A percentile compares a stretch with the other conserved stretches of the same genome.
These are phyloP conservation scores for Daedalea quercina DNA, from an alignment of 768 basidiomycete species.

Conservation along the genomic window DNA sequence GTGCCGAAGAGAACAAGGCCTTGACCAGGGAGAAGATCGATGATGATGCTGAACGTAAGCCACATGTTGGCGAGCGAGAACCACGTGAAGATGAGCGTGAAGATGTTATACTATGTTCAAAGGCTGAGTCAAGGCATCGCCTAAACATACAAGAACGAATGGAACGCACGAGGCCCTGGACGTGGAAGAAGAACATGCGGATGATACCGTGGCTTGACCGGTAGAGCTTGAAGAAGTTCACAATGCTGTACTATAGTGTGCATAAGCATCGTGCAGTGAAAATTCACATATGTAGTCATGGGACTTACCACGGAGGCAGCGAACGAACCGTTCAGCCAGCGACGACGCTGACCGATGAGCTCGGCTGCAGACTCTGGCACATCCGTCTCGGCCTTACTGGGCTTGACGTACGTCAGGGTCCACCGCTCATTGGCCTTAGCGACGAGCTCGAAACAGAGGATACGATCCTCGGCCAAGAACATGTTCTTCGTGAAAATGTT, in stretches of 20 bases:
- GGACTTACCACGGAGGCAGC: constrained; percentile 78
- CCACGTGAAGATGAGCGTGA: constrained; percentile 86
- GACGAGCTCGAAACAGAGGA: constrained; percentile 94
- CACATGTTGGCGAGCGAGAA: constrained; percentile 90
- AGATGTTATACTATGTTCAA: constrained; percentile 67
- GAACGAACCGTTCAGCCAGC: constrained; percentile 96
- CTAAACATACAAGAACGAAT: background rate
- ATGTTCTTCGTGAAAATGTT: constrained; percentile 95
- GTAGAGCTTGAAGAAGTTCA: constrained; percentile 89
- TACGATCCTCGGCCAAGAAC: constrained; percentile 91
- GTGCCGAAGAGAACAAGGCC: constrained; percentile 66
- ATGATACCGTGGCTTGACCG: constrained; percentile 80
- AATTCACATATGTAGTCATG: background rate
- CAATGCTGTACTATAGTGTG: constrained; percentile 67
- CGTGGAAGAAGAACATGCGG: constrained; percentile 94
- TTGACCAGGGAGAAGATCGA: constrained; percentile 67
- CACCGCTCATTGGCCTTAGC: constrained; percentile 84
- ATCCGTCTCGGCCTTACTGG: constrained; percentile 93
- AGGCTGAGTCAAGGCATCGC: constrained; percentile 3
- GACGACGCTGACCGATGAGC: constrained; percentile 89
- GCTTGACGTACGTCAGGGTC: constrained; percentile 91
- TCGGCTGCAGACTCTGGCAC: constrained; percentile 92
- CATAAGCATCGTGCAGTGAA: background rate
- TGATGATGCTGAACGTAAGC: constrained; percentile 95
- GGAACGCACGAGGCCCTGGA: constrained; percentile 76